Evolutionary conservation across 1,284 basidiomycete species (phyloP).

Genomic region (Coriolopsis trogii): DNA sequence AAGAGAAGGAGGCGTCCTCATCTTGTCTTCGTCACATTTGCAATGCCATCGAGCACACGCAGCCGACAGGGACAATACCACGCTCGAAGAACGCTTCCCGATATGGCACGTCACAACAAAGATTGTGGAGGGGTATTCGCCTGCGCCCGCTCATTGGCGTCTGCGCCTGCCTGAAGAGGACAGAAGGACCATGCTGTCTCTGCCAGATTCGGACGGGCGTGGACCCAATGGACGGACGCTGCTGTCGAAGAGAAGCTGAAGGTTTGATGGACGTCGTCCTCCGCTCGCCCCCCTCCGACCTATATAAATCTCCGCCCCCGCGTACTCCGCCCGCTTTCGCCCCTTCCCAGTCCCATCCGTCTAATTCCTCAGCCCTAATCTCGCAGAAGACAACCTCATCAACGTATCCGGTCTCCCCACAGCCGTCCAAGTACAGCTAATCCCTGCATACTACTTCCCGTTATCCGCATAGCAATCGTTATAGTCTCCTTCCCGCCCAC

Average conservation of each 20-base stretch:
- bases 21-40: too few relatives aligned
- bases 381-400: constrained; percentile 9
- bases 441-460: constrained; percentile 25
- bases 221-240: constrained; percentile 19
- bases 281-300: constrained; percentile 11
- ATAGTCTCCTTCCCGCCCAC: background rate
- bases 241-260: constrained; percentile 26
- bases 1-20: too few relatives aligned
- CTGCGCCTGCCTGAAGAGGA: constrained; percentile 9
- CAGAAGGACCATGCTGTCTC: constrained; percentile 8
- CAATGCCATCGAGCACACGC: too few relatives aligned
- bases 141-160: constrained; percentile 13
- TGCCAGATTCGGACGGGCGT: constrained; percentile 17
- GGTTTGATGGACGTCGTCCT: constrained; percentile 24
- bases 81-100: constrained; percentile 7
- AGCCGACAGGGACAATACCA: constrained; percentile 1
- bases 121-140: constrained; percentile 17
- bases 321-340: constrained; percentile 17
- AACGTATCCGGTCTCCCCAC: constrained; percentile 7
- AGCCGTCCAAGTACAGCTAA: constrained; percentile 21
- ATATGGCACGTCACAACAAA: constrained; percentile 7
- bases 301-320: constrained; percentile 24
- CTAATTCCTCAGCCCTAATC: constrained; percentile 14
- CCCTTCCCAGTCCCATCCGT: constrained; percentile 16
- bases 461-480: constrained; percentile 3